phyloP scores from a whole-genome alignment of 148 eudicot species.

The Rhododendron kiyosumense region DNA sequence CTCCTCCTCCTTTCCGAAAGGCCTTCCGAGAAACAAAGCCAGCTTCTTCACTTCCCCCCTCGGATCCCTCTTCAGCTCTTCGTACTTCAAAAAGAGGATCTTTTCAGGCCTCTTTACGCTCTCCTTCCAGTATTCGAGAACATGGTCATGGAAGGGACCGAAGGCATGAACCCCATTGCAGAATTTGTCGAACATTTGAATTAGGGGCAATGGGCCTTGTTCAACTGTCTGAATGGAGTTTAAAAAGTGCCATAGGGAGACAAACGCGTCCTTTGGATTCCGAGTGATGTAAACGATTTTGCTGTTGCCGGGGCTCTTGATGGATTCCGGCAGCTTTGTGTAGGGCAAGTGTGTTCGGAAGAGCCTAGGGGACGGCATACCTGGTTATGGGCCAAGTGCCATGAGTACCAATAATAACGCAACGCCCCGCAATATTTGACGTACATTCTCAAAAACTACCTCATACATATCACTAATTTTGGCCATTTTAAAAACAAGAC shows the following conservation, averaged over 20 bases:
- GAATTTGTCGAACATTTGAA: slow-evolving; percentile 13
- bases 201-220: neutral
- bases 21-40: slow-evolving; percentile 22
- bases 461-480: neutral
- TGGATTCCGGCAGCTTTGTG: slow-evolving; percentile 4
- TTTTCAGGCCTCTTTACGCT: slow-evolving; percentile 24
- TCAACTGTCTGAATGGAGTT: neutral
- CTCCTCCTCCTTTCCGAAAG: slow-evolving; percentile 18
- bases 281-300: slow-evolving; percentile 22
- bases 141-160: slow-evolving; percentile 15
- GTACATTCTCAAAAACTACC: too few relatives aligned
- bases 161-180: slow-evolving; percentile 19
- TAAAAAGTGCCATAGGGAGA: slow-evolving; percentile 21
- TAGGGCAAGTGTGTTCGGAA: slow-evolving; percentile 15
- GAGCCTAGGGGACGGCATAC: slow-evolving; percentile 1
- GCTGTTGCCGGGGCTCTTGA: neutral
- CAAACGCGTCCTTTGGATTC: slow-evolving; percentile 14
- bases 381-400: neutral
- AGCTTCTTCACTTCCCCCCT: slow-evolving; percentile 19
- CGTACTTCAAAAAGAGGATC: slow-evolving; percentile 25
- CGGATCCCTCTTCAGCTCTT: slow-evolving; percentile 24
- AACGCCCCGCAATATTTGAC: too few relatives aligned
- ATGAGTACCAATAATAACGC: too few relatives aligned
- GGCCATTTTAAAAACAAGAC: neutral
- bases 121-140: slow-evolving; percentile 21